Evolutionary conservation across 139 green algal genomes (phyloP).

Genomic region (Micromonas pusilla): DNA sequence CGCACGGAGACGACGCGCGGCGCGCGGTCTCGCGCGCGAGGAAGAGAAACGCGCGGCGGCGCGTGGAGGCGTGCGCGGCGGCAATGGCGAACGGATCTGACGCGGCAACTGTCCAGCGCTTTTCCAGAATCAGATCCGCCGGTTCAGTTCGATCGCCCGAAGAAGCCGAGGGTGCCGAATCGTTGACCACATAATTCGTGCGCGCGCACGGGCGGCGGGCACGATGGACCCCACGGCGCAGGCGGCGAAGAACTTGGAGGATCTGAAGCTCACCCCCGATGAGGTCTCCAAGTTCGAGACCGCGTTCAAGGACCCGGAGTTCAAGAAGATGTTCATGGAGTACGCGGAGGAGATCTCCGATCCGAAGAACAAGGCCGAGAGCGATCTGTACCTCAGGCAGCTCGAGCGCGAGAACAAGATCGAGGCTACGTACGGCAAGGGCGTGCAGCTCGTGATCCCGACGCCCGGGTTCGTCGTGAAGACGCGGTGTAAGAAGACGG

Average conservation of each 20-base stretch:
- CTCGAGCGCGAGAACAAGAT: slow-evolving; percentile 48
- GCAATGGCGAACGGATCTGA: no score
- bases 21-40: no score
- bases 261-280: slow-evolving; percentile 20
- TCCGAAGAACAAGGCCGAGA: slow-evolving; percentile 56
- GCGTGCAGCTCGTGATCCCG: slow-evolving; percentile 50
- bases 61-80: no score
- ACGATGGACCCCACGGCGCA: no score
- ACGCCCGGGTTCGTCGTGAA: slow-evolving; percentile 48
- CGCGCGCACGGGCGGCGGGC: no score
- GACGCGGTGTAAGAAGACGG: slow-evolving; percentile 33
- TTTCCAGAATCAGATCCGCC: no score
- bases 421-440: slow-evolving; percentile 57
- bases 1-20: no score
- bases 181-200: no score
- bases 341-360: slow-evolving; percentile 63
- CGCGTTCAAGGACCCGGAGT: slow-evolving; percentile 62
- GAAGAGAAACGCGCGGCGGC: no score
- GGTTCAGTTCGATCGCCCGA: no score
- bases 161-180: no score
- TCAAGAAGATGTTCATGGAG: slow-evolving; percentile 60
- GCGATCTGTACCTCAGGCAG: slow-evolving; percentile 57
- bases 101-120: no score
- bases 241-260: background rate
- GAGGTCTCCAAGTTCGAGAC: slow-evolving; percentile 55